Percentiles rank a stretch among this genome's conserved stretches.
These are phyloP conservation scores for Arachis hypogaea DNA, from an alignment of 306 rosid species.

Conservation along the genomic window DNA sequence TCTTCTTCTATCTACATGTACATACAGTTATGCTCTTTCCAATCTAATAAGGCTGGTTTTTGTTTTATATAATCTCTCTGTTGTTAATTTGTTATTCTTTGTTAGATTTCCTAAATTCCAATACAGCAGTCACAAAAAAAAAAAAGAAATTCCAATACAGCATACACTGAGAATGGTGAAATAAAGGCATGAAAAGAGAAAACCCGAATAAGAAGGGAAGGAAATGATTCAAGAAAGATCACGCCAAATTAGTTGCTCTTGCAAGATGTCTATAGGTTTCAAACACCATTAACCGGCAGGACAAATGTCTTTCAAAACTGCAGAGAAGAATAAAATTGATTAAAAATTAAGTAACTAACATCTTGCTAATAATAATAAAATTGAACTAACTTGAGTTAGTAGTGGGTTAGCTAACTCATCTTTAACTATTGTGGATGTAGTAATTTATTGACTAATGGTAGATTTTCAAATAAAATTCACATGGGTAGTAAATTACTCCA, in stretches of 20 bases:
- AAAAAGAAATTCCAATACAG: neutral
- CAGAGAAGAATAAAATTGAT: slow-evolving; percentile 22
- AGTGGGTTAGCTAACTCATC: too few relatives aligned
- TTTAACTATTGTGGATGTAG: too few relatives aligned
- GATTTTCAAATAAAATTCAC: too few relatives aligned
- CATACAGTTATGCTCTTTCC: slow-evolving; percentile 35
- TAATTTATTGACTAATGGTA: too few relatives aligned
- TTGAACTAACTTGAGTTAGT: too few relatives aligned
- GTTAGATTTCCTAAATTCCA: neutral
- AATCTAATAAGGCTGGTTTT: slow-evolving; percentile 30
- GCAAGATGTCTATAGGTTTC: neutral
- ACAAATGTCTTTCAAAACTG: slow-evolving; percentile 63
- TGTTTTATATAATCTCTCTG: neutral
- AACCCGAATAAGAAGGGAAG: neutral
- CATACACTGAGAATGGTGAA: neutral
- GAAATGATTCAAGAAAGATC: neutral
- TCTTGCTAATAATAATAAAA: neutral
- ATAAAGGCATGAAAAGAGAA: neutral
- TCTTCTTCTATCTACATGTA: slow-evolving; percentile 21
- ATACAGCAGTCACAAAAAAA: too few relatives aligned
- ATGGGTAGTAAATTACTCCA: too few relatives aligned
- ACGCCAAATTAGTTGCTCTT: neutral
- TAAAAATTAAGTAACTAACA: neutral
- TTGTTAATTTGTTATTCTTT: neutral
- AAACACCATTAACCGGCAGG: slow-evolving; percentile 46